Evolutionary conservation across 2,329 filamentous ascomycete genomes (phyloP).

Genomic region (Diplodia seriata): DNA sequence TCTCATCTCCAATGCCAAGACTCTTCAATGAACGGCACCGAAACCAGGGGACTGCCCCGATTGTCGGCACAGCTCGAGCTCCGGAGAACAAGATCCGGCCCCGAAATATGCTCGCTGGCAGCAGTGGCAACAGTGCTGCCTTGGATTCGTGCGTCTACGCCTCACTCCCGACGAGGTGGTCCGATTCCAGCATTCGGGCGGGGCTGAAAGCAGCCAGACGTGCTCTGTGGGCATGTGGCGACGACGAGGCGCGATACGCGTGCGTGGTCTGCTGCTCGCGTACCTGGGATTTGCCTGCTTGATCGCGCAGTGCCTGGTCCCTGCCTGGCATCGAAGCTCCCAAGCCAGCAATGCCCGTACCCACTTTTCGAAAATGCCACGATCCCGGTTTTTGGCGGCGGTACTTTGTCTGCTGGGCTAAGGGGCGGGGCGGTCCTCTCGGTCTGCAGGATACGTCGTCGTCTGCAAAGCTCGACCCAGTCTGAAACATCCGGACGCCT

Average conservation of each 20-base stretch:
- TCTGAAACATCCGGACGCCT: conserved; percentile 16
- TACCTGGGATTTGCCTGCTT: conserved; percentile 24
- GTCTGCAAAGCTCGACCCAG: conserved; percentile 17
- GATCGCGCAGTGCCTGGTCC: not conserved
- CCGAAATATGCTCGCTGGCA: not conserved
- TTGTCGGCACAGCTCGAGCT: conserved; percentile 1
- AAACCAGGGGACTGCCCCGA: not conserved
- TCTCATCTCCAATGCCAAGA: not conserved
- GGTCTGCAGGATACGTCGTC: conserved; percentile 5
- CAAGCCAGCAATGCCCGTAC: conserved; percentile 11
- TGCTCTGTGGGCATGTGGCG: conserved; percentile 13
- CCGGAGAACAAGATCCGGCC: conserved; percentile 4
- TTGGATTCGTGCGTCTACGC: conserved; percentile 4
- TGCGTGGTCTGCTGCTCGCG: conserved; percentile 4
- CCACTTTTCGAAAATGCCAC: conserved; percentile 13
- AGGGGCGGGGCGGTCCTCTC: not conserved
- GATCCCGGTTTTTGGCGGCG: conserved; percentile 9
- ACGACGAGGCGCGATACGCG: conserved; percentile 4
- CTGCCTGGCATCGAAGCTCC: conserved; percentile 8
- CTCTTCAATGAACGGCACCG: not conserved
- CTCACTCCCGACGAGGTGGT: conserved; percentile 22
- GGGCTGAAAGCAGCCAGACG: conserved; percentile 5
- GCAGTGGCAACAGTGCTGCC: not conserved
- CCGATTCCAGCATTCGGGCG: conserved; percentile 2
- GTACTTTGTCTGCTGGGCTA: not conserved